Evolutionary conservation across 2,329 filamentous ascomycete genomes (phyloP), one percentile per base, ranked within the genome.

Genomic region (Scytalidium sp.): DNA sequence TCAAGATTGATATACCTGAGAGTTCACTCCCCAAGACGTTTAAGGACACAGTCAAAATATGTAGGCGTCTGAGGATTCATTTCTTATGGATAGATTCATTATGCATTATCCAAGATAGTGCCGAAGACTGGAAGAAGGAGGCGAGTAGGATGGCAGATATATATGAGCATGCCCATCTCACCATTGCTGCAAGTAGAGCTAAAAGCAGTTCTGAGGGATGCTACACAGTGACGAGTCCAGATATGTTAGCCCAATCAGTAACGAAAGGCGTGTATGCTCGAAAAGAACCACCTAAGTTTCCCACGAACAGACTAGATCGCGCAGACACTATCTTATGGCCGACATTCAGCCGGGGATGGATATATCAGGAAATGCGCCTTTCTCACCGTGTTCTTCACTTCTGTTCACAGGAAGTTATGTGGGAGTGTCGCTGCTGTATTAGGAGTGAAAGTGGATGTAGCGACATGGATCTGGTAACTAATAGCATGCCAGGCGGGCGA

Each of bases 1-100:
- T 36, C 19, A 21, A 15, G 32, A 20, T 29, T 19, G 27, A 43
- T 41, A 43, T 50, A 19, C 15, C 21, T 15, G 17, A 20, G 17
- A 17, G 49, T 23, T 11, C 19, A n/a, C 41, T 51, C 41, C 44
- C 50, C 10, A 4, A 3, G 22, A 51, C 46, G 17, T 46, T 54
- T 10, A 23, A 44, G 20, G 49, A 54, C 39, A 50, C 52, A 15
- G 29, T 54, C 3, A 20, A 9, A 3, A 13, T 52, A 2, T 41
- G 49, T 11, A 41, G 43, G 3, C 9, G 19, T 3, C 39, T 54
- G 19, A 15, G 21, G 4, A 47, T 54, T 22, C 36, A 29, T 13
- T 54, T 43, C 22, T 27, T 54, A 25, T 54, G 51, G 51, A 49
- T 54, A 4, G 51, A 54, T 40, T 17, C 52, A n/a, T 25, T 54